Evolutionary conservation across 306 rosid genomes (phyloP).

Genomic region (Notholithocarpus densiflorus): DNA sequence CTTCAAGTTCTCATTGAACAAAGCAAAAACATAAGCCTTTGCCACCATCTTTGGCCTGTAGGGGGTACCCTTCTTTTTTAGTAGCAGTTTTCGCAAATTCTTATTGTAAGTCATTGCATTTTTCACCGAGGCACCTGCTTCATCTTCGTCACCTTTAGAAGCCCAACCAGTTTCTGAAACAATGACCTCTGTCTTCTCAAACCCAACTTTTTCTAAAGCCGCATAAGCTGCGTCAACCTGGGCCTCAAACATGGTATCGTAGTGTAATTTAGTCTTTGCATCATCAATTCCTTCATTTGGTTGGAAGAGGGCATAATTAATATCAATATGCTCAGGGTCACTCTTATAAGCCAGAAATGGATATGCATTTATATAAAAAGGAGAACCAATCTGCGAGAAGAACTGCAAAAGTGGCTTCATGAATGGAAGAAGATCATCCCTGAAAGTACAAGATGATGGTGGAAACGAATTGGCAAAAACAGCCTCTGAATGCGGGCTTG

Average conservation of each 20-base stretch:
- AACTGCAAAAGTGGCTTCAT: conserved; percentile 82
- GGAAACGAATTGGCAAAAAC: conserved; percentile 85
- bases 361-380: conserved; percentile 88
- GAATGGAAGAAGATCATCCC: conserved; percentile 52
- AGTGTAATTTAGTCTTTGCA: conserved; percentile 71
- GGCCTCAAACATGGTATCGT: conserved; percentile 86
- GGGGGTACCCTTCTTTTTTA: conserved; percentile 87
- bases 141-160: conserved; percentile 65
- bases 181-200: conserved; percentile 64
- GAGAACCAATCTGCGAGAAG: conserved; percentile 67
- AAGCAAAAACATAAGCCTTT: conserved; percentile 77
- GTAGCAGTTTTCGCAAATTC: conserved; percentile 52
- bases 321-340: conserved; percentile 75
- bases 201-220: conserved; percentile 80
- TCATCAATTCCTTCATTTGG: conserved; percentile 64
- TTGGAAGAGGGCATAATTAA: conserved; percentile 75
- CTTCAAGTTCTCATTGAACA: conserved; percentile 89
- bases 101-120: conserved; percentile 70
- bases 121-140: conserved; percentile 56
- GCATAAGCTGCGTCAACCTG: conserved; percentile 79
- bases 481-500: conserved; percentile 92
- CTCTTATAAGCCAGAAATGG: conserved; percentile 88
- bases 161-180: conserved; percentile 98
- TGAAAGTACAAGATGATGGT: conserved; percentile 77
- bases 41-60: conserved; percentile 59